Percentiles rank a stretch among this genome's conserved stretches.
Evolutionary conservation across 116 monocot species (phyloP).

Genomic region (Zostera marina): DNA sequence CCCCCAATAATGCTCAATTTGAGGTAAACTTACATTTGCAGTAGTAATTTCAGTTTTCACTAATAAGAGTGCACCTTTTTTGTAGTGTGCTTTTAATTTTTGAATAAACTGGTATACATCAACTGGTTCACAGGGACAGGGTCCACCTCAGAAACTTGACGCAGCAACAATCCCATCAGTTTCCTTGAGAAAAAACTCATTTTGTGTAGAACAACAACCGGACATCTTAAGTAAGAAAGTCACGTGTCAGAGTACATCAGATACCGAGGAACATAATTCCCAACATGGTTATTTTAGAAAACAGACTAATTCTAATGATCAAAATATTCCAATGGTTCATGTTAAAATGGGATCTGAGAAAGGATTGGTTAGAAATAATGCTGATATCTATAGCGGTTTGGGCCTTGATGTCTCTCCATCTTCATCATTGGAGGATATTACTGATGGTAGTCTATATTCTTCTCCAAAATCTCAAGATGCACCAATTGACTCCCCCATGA

Average conservation of each 20-base stretch:
- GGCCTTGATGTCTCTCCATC: slow-evolving; percentile 79
- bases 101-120: neutral
- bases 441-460: slow-evolving; percentile 24
- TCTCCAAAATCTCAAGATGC: slow-evolving; percentile 21
- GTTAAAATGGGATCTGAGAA: slow-evolving; percentile 70
- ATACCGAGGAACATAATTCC: slow-evolving; percentile 9
- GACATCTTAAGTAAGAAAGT: slow-evolving; percentile 25
- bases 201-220: slow-evolving; percentile 6
- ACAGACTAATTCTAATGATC: slow-evolving; percentile 21
- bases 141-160: slow-evolving; percentile 19
- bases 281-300: slow-evolving; percentile 21
- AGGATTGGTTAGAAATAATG: slow-evolving; percentile 34
- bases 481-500: slow-evolving; percentile 49
- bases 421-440: slow-evolving; percentile 48
- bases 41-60: neutral
- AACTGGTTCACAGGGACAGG: slow-evolving; percentile 27
- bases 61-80: neutral
- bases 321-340: slow-evolving; percentile 66
- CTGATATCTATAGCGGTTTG: slow-evolving; percentile 73
- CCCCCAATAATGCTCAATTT: slow-evolving; percentile 21
- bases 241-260: neutral
- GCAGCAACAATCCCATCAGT: slow-evolving; percentile 21
- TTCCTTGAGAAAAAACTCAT: slow-evolving; percentile 13
- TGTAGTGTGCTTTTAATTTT: neutral
- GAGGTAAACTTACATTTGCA: slow-evolving; percentile 30